These are phyloP conservation scores for Penicillium alfredii DNA, from an alignment of 495 filamentous ascomycete species.

Conservation along the genomic window DNA sequence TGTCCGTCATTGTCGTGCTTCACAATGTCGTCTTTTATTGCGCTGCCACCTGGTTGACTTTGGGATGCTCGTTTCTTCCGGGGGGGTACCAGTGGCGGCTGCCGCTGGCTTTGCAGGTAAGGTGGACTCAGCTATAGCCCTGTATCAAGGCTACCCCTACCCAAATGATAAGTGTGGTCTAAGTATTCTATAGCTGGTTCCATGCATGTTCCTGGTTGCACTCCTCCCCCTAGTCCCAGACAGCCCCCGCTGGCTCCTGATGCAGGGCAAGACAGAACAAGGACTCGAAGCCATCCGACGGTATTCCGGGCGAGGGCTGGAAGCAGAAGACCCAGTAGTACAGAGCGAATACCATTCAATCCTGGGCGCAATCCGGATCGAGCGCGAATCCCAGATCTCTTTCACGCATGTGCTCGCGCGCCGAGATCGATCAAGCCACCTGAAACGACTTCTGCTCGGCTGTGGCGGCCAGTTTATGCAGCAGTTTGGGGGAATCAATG, in stretches of 20 bases:
- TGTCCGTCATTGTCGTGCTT: slow-evolving; percentile 3
- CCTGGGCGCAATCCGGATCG: not conserved
- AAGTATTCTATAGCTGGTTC: no score
- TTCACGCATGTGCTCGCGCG: not conserved
- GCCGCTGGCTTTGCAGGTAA: slow-evolving; percentile 4
- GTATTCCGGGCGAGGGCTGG: not conserved
- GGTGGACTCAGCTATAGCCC: no score
- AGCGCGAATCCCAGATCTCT: not conserved
- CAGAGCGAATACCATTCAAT: not conserved
- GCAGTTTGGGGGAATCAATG: slow-evolving; percentile 45
- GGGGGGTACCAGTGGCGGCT: slow-evolving; percentile 6
- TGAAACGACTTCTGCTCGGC: not conserved
- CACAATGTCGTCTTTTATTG: slow-evolving; percentile 6
- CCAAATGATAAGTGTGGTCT: no score
- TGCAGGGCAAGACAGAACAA: slow-evolving; percentile 1
- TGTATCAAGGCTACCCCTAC: no score
- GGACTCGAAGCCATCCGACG: slow-evolving; percentile 1
- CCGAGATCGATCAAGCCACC: not conserved
- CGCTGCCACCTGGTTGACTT: slow-evolving; percentile 3
- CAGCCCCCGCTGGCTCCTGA: slow-evolving; percentile 6
- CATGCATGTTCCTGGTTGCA: slow-evolving; percentile 1
- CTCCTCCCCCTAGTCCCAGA: slow-evolving; percentile 5
- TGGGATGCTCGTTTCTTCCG: slow-evolving; percentile 1
- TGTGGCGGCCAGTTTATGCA: slow-evolving; percentile 3
- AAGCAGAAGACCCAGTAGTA: not conserved